Evolutionary conservation across 345 rosid genomes (phyloP).

Genomic region (Euphorbia pulcherrima): DNA sequence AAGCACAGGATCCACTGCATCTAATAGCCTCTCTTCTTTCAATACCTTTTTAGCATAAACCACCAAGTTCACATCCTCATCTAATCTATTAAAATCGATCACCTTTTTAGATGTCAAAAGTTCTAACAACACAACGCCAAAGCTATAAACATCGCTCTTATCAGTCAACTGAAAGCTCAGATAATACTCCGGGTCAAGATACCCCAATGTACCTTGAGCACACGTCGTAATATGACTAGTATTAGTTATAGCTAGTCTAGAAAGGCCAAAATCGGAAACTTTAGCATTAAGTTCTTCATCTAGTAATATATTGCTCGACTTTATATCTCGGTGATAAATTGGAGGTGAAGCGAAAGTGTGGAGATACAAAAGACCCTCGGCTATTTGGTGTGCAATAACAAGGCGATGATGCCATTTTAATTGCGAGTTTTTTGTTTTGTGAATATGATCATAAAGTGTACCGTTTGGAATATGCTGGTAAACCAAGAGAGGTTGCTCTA

Average conservation of each 20-base stretch:
- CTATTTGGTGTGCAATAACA: slow-evolving; percentile 41
- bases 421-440: slow-evolving; percentile 14
- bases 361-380: slow-evolving; percentile 52
- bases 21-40: slow-evolving; percentile 40
- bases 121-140: slow-evolving; percentile 56
- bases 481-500: slow-evolving; percentile 48
- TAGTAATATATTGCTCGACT: slow-evolving; percentile 53
- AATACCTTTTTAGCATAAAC: slow-evolving; percentile 34
- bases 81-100: slow-evolving; percentile 46
- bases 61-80: slow-evolving; percentile 51
- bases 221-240: slow-evolving; percentile 47
- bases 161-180: slow-evolving; percentile 52
- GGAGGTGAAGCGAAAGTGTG: slow-evolving; percentile 53
- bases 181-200: slow-evolving; percentile 60
- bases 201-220: slow-evolving; percentile 60
- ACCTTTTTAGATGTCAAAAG: slow-evolving; percentile 45
- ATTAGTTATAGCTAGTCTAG: slow-evolving; percentile 36
- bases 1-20: slow-evolving; percentile 40
- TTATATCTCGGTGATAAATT: slow-evolving; percentile 55
- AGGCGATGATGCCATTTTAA: slow-evolving; percentile 44
- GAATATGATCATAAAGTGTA: slow-evolving; percentile 46
- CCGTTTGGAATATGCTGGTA: slow-evolving; percentile 54
- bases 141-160: slow-evolving; percentile 61
- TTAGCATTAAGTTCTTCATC: slow-evolving; percentile 45
- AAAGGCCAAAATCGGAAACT: slow-evolving; percentile 55